phyloP scores from a whole-genome alignment of 306 rosid genomes.

The Abrus pulchellus region DNA sequence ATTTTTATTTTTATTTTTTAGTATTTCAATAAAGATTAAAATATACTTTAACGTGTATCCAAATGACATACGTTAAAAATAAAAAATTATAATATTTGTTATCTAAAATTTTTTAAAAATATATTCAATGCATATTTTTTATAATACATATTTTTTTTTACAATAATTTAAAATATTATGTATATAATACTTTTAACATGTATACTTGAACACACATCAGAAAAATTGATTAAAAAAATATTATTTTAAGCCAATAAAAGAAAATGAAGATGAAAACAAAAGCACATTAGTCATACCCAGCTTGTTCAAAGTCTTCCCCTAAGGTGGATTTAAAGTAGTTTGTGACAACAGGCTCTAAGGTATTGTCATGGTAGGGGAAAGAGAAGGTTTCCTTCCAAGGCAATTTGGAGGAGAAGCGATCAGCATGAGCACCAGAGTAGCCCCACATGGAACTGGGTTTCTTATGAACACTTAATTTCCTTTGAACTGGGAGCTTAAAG shows the following conservation, averaged over 20 bases:
- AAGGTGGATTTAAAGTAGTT: constrained; percentile 61
- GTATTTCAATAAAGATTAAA: too few species aligned
- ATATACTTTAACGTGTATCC: too few species aligned
- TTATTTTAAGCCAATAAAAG: not conserved
- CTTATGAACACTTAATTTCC: constrained; percentile 50
- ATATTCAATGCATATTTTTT: too few species aligned
- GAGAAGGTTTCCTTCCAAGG: constrained; percentile 94
- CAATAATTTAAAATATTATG: too few species aligned
- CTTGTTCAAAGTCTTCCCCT: constrained; percentile 59
- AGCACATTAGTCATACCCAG: constrained; percentile 61
- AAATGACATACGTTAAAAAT: too few species aligned
- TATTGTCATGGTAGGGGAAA: constrained; percentile 54
- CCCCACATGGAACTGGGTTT: constrained; percentile 58
- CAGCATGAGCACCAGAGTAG: constrained; percentile 74
- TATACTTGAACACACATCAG: too few species aligned
- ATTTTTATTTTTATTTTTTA: too few species aligned
- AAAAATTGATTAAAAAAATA: too few species aligned
- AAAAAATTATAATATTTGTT: too few species aligned
- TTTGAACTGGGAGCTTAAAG: constrained; percentile 62
- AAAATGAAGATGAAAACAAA: not conserved
- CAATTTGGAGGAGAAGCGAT: constrained; percentile 72
- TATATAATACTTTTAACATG: too few species aligned
- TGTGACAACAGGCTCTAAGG: constrained; percentile 45
- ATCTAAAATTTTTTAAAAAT: too few species aligned
- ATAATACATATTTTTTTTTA: too few species aligned